phyloP scores from a whole-genome alignment of 768 basidiomycete genomes.

The Hydnum rufescens region DNA sequence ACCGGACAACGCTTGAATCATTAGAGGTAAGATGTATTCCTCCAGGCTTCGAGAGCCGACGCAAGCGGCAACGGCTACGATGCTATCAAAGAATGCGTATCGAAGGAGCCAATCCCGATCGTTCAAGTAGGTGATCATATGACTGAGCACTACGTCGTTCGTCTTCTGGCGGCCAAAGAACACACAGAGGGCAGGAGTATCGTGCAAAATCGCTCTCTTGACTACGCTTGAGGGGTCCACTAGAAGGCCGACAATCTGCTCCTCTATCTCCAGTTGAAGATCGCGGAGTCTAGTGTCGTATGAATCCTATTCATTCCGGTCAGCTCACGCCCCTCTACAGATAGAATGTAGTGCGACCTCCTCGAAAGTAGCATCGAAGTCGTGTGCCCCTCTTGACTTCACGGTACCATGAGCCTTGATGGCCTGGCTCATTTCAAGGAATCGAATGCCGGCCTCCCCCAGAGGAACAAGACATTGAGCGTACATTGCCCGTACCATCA shows the following conservation, averaged over 20 bases:
- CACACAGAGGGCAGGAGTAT: slow-evolving; percentile 69
- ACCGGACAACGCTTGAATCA: slow-evolving; percentile 93
- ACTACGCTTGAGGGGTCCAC: slow-evolving; percentile 80
- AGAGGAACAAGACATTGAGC: slow-evolving; percentile 74
- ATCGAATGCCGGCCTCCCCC: slow-evolving; percentile 69
- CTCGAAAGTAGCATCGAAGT: slow-evolving; percentile 59
- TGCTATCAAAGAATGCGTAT: slow-evolving; percentile 84
- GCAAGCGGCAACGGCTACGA: slow-evolving; percentile 88
- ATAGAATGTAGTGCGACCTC: slow-evolving; percentile 31
- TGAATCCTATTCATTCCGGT: slow-evolving; percentile 39
- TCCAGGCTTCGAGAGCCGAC: slow-evolving; percentile 82
- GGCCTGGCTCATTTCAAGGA: slow-evolving; percentile 86
- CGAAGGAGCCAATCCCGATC: slow-evolving; percentile 86
- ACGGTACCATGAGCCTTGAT: slow-evolving; percentile 65
- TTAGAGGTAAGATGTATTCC: slow-evolving; percentile 90
- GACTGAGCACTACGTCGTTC: slow-evolving; percentile 81
- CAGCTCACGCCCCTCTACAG: background rate
- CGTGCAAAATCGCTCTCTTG: slow-evolving; percentile 68
- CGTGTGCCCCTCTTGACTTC: slow-evolving; percentile 43
- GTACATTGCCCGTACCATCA: slow-evolving; percentile 58
- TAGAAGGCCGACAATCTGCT: slow-evolving; percentile 67
- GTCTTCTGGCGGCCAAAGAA: slow-evolving; percentile 87
- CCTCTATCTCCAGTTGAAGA: slow-evolving; percentile 66
- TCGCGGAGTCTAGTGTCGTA: slow-evolving; percentile 80
- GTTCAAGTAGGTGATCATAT: slow-evolving; percentile 72